Base-by-base conservation (phyloP, 169 alveolate genomes). In the Pseudocohnilembus persalinus region DNA sequence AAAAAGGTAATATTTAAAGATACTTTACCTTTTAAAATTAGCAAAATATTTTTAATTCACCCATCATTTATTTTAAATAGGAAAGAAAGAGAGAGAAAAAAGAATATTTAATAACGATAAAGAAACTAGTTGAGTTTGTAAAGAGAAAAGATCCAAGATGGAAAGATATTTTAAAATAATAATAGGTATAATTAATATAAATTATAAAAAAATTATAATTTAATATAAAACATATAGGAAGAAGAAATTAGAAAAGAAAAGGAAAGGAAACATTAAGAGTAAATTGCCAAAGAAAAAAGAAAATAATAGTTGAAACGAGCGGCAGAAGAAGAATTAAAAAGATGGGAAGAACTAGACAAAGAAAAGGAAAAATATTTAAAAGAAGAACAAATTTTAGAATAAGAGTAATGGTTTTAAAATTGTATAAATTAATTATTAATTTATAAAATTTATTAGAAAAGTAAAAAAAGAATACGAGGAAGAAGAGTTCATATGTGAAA, bases 21-120 rank as follows among this genome's bases (percentile, higher is more conserved):
- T 49, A 49, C 20, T 11, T 49, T 11, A 20, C 20, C 4, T 11
- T 4, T 49, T 11, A 49, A 49, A 49, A 49, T 20, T 49, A 11
- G n/a, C n/a, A n/a, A n/a, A n/a, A n/a, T 11, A 49, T 4, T 49
- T 49, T 49, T 49, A 20, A 49, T 49, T 49, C 20, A 20, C 4
- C 20, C 20, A 11, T 49, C 20, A 49, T 11, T 20, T 49, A 11
- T 11, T 11, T 49, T 11, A 49, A 49, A 49, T 49, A 49, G 68
- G 96, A 92, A 74, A 85, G 96, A 31, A 30, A 34, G 68, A 88
- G 86, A 35, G 93, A 92, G 77, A 90, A 88, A 82, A 90, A 86
- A 72, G 83, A 88, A 77, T 92, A 88, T 75, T 35, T 85, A 27
- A 92, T 88, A 24, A 74, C 88, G 0, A 88, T 92, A 0, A 84